A percentile compares a stretch with the other conserved stretches of the same genome.
These are phyloP conservation scores for Solanum chaucha DNA, from an alignment of 257 asterid genomes.

Conservation along the genomic window DNA sequence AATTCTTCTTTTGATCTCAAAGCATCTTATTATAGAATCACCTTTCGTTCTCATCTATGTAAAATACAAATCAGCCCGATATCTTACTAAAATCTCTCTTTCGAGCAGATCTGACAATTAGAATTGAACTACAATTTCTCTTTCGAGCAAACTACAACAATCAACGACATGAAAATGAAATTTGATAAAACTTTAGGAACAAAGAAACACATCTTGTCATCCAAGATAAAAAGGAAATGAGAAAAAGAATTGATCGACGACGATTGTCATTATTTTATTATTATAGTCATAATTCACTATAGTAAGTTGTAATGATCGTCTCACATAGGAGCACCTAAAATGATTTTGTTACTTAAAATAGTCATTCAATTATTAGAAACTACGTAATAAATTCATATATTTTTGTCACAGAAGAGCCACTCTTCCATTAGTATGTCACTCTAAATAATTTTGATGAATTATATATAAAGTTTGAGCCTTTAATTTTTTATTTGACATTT, in stretches of 20 bases:
- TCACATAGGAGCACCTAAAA: not conserved
- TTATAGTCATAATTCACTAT: too few species aligned
- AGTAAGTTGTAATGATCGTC: not conserved
- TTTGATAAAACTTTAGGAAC: not conserved
- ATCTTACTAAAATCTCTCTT: not conserved
- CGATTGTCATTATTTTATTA: too few species aligned
- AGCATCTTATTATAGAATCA: not conserved
- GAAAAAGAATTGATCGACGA: not conserved
- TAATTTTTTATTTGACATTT: not conserved
- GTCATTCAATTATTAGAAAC: not conserved
- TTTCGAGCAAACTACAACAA: not conserved
- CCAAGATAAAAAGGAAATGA: not conserved
- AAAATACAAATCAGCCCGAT: not conserved
- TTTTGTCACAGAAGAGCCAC: not conserved
- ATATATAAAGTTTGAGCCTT: not conserved
- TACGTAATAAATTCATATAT: too few species aligned
- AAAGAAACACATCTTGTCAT: not conserved
- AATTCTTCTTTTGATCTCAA: not conserved
- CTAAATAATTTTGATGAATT: not conserved
- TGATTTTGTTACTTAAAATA: not conserved
- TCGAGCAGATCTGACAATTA: not conserved
- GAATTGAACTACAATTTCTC: not conserved
- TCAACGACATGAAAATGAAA: not conserved
- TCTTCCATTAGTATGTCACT: not conserved
- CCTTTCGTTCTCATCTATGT: not conserved